Evolutionary conservation across 2,329 filamentous ascomycete species (phyloP).

Genomic region (Zasmidium cellare): DNA sequence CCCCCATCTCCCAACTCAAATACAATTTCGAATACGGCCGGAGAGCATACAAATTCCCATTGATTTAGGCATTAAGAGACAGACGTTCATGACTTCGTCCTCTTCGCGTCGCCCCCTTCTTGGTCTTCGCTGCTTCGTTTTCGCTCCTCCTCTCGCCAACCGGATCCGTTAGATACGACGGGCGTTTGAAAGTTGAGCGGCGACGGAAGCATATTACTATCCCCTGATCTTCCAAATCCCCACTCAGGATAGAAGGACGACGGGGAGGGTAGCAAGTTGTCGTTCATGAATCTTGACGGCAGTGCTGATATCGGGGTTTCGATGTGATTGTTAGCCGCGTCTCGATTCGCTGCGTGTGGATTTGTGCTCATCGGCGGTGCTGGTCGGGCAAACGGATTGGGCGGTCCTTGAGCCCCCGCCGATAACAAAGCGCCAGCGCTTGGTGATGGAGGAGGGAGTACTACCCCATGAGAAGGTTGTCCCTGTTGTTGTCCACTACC

Average conservation of each 20-base stretch:
- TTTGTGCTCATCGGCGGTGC: constrained; percentile 66
- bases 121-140: constrained; percentile 29
- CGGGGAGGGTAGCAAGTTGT: constrained; percentile 84
- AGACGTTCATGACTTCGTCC: constrained; percentile 19
- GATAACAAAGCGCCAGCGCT: constrained; percentile 83
- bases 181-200: constrained; percentile 93
- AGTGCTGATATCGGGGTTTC: constrained; percentile 93
- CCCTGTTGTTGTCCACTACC: constrained; percentile 46
- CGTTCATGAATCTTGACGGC: constrained; percentile 85
- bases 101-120: constrained; percentile 25
- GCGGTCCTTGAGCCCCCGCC: constrained; percentile 86
- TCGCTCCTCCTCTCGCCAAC: constrained; percentile 41
- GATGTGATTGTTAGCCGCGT: constrained; percentile 47
- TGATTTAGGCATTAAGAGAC: not conserved
- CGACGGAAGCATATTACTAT: constrained; percentile 78
- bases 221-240: constrained; percentile 64
- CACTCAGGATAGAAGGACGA: constrained; percentile 92
- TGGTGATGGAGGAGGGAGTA: constrained; percentile 89
- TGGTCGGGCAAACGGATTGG: constrained; percentile 92
- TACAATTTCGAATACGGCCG: not conserved
- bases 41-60: too few relatives aligned
- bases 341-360: constrained; percentile 35
- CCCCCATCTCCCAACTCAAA: not conserved
- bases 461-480: constrained; percentile 58
- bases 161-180: constrained; percentile 43